A percentile compares a stretch with the other conserved stretches of the same genome.
These are phyloP conservation scores for Fomes fomentarius DNA, from an alignment of 1,284 basidiomycete genomes.

Conservation along the genomic window DNA sequence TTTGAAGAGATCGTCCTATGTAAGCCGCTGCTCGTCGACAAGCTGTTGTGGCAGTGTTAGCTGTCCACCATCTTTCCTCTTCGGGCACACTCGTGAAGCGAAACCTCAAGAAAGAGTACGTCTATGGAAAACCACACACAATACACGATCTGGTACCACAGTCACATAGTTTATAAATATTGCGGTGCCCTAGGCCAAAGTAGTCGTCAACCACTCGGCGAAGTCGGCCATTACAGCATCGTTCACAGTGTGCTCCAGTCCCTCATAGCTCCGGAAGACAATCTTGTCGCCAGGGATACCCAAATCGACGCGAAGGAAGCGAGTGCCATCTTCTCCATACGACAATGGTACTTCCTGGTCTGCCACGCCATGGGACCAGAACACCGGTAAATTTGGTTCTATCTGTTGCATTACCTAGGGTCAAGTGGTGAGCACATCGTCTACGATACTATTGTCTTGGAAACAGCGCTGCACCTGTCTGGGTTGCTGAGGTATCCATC, in stretches of 20 bases:
- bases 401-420: constrained; percentile 37
- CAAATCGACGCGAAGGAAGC: constrained; percentile 37
- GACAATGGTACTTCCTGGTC: constrained; percentile 43
- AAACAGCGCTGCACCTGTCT: constrained; percentile 39
- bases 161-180: neutral
- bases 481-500: constrained; percentile 44
- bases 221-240: constrained; percentile 42
- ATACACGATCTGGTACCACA: no score
- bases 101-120: no score
- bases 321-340: constrained; percentile 37
- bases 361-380: constrained; percentile 45
- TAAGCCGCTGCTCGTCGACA: no score
- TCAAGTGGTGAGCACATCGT: no score
- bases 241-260: constrained; percentile 40
- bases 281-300: constrained; percentile 31
- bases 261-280: constrained; percentile 36
- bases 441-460: no score
- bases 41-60: no score
- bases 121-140: no score
- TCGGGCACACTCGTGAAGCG: no score
- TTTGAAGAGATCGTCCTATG: no score
- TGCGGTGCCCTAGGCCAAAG: constrained; percentile 9
- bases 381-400: constrained; percentile 40
- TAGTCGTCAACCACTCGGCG: constrained; percentile 43
- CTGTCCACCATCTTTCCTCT: no score